Conservation (phyloP, 2,329 filamentous ascomycete genomes). For the Fonsecaea multimorphosa region DNA sequence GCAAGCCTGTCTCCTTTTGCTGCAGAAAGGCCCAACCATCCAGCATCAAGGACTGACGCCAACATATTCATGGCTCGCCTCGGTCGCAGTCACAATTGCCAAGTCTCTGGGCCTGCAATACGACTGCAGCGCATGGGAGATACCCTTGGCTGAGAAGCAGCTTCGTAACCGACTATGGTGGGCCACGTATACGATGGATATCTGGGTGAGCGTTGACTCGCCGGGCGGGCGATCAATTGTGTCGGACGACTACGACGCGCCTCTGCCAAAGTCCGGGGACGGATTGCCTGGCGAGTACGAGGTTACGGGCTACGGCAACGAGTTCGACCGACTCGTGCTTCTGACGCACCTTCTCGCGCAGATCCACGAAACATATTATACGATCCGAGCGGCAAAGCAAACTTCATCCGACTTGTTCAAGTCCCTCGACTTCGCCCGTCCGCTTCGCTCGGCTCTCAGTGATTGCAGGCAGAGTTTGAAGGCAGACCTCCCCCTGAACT, state of each 20-base stretch:
- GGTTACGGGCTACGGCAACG: background rate
- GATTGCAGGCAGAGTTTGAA: slow-evolving; percentile 24
- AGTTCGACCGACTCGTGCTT: slow-evolving; percentile 17
- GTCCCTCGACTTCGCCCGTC: slow-evolving; percentile 23
- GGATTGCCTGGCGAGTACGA: background rate
- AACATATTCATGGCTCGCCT: slow-evolving; percentile 53
- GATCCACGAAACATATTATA: slow-evolving; percentile 24
- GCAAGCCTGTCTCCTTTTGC: slow-evolving; percentile 60
- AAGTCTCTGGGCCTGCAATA: slow-evolving; percentile 59
- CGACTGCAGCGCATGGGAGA: slow-evolving; percentile 52
- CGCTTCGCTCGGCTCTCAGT: slow-evolving; percentile 22
- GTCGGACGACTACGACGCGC: slow-evolving; percentile 24
- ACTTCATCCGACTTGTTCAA: slow-evolving; percentile 20
- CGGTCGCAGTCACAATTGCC: slow-evolving; percentile 61
- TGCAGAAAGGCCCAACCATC: slow-evolving; percentile 39
- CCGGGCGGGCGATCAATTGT: slow-evolving; percentile 23
- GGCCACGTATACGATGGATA: slow-evolving; percentile 52
- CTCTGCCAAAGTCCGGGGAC: background rate
- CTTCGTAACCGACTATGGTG: slow-evolving; percentile 56
- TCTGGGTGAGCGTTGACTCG: slow-evolving; percentile 47
- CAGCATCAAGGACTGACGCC: slow-evolving; percentile 51
- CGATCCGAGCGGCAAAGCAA: slow-evolving; percentile 16
- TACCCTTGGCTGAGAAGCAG: slow-evolving; percentile 48
- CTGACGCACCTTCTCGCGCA: slow-evolving; percentile 18
- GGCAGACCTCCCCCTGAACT: slow-evolving; percentile 10